Conservation (phyloP, 2,329 filamentous ascomycete genomes). For the Aspergillus sp. region DNA sequence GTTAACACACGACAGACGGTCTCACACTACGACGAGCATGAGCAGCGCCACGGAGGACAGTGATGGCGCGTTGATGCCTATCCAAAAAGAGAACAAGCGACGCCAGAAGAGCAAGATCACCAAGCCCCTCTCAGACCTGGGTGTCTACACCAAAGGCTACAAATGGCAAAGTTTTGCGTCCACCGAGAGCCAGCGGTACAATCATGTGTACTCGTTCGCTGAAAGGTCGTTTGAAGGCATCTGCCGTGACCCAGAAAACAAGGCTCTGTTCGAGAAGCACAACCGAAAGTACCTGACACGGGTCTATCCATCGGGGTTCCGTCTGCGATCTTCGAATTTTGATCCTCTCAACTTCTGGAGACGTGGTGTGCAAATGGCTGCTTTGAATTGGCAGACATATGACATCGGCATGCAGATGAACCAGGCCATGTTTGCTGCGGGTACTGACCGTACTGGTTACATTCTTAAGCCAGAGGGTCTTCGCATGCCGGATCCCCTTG, state of each 20-base stretch:
- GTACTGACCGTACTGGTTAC: slow-evolving; percentile 79
- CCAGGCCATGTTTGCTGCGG: slow-evolving; percentile 92
- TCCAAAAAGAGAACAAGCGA: slow-evolving; percentile 51
- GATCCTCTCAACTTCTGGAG: slow-evolving; percentile 92
- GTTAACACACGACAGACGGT: slow-evolving; percentile 45
- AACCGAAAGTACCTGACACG: slow-evolving; percentile 89
- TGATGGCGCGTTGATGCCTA: slow-evolving; percentile 50
- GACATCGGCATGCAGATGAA: slow-evolving; percentile 94
- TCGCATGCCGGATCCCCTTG: slow-evolving; percentile 37
- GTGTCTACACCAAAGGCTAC: slow-evolving; percentile 67
- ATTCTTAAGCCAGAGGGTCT: slow-evolving; percentile 86
- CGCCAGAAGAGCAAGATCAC: slow-evolving; percentile 74
- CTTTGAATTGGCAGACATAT: slow-evolving; percentile 97
- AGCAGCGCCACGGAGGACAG: slow-evolving; percentile 67
- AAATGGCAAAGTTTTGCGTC: slow-evolving; percentile 77
- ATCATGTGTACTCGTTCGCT: slow-evolving; percentile 93
- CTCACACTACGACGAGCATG: slow-evolving; percentile 46
- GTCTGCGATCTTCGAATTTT: slow-evolving; percentile 85
- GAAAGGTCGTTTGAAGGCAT: slow-evolving; percentile 80
- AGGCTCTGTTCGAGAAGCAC: slow-evolving; percentile 73
- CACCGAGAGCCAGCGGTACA: slow-evolving; percentile 73
- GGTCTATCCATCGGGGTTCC: slow-evolving; percentile 78
- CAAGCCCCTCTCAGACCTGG: slow-evolving; percentile 72
- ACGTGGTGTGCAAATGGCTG: slow-evolving; percentile 93
- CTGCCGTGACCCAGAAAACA: slow-evolving; percentile 65